Evolutionary conservation across 2,329 filamentous ascomycete genomes (phyloP), one percentile per base, ranked within the genome.

Genomic region (Penicillium sp.): DNA sequence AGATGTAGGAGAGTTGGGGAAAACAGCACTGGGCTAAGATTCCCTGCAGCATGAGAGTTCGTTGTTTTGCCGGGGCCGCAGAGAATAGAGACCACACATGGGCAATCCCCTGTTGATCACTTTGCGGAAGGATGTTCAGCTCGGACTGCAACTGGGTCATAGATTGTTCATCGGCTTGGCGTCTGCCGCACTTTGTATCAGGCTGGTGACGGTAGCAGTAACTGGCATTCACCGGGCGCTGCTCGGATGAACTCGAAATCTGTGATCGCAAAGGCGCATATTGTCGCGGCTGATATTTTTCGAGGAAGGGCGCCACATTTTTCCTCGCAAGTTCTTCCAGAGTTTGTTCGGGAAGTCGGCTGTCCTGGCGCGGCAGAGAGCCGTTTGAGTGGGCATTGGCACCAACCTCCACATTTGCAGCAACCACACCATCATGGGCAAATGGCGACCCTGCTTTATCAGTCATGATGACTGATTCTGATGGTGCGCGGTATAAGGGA

Each of bases 81-180:
- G 92, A 97, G 75, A 99, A 99, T 40, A 97, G 79, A 0, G 92
- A 95, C 93, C 93, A 99, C 48, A 97, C 91, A 64, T 96, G 92
- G 29, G 91, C 89, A 63, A 99, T 96, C 64, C 88, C 91, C 72
- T 96, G 89, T 72, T 95, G 90, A 68, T 99, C 93, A 57, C 82
- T 84, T 54, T 87, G 81, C 4, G 90, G 86, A 29, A 96, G 80
- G 39, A 81, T 84, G 61, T 92, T 87, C 44, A 97, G 82, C 70
- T 93, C 87, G 85, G 84, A 85, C 68, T 99, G 93, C 55, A 99
- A 81, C 67, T 91, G 86, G 60, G 92, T 89, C 93, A 99, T 99
- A 56, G 93, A 93, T 39, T 87, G 86, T 73, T 97, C 93, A 73
- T 97, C 91, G 50, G 90, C 91, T 55, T 95, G 89, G 53, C 90